Base-by-base conservation (phyloP, 306 rosid species). In the Erythrophleum fordii region DNA sequence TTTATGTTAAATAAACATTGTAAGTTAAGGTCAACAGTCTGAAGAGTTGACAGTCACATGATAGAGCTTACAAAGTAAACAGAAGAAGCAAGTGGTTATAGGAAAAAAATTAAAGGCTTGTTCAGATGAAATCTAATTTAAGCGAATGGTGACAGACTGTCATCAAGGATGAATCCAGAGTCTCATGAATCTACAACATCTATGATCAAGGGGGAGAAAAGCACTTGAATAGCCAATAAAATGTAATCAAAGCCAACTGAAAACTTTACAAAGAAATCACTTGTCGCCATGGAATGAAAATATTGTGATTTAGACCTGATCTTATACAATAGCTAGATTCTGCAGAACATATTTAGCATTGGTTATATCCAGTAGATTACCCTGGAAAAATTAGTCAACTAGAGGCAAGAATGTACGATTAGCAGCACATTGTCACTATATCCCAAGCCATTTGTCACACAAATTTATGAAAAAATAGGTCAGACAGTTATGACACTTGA, bases 331-430 rank as follows among this genome's bases (percentile, higher is more conserved):
- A 56, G 41, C 16, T 34, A 46, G 59, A 51, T 25, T 66, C 45
- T 51, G 13, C 45, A 20, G 23, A 58, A 73, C 72, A 60, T 42
- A n/a, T 66, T 72, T 72, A 76, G 67, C 37, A 69, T 11, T 11
- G 41, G 28, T 70, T 35, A 60, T 44, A 70, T 71, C 72, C 18
- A 71, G 76, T 56, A 64, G 51, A 65, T 81, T 66, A 72, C 67
- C 48, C 29, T 6, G 13, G 29, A 75, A 68, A 76, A 52, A 48
- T 72, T 75, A 75, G 61, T 37, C 62, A 71, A 64, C 42, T 45
- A 45, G 41, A 84, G 72, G 34, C 5, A 73, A 26, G 17, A 12
- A n/a, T 18, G 56, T 22, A 48, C 77, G 67, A 66, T 0, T n/a
- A 70, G 45, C 69, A 64, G 73, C 34, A 59, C 72, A 39, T 28